These are phyloP conservation scores for Arthroderma sp. DNA, from an alignment of 2,329 filamentous ascomycete species.

Conservation along the genomic window DNA sequence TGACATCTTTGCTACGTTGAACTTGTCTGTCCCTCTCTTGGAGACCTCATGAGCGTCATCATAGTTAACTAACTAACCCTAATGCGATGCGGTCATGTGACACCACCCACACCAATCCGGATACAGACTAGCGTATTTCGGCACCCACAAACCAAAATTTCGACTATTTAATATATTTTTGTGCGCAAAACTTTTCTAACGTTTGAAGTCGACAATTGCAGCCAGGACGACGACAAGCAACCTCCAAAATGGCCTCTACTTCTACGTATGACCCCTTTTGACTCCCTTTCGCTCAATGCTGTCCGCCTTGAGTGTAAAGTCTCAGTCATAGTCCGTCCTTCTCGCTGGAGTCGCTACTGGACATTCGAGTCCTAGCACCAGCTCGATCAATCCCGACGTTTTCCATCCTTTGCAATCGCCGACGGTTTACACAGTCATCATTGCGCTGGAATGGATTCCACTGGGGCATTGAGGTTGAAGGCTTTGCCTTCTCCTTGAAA, in stretches of 20 bases:
- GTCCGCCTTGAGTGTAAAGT: conserved; percentile 35
- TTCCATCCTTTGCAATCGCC: conserved; percentile 10
- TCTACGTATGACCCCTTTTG: conserved; percentile 45
- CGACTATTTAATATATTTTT: too few species aligned
- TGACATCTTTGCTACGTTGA: conserved; percentile 24
- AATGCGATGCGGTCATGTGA: neutral
- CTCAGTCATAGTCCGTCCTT: conserved; percentile 69
- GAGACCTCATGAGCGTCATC: neutral
- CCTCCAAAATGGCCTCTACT: conserved; percentile 46
- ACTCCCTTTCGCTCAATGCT: conserved; percentile 22
- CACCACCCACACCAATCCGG: neutral
- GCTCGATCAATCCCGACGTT: conserved; percentile 59
- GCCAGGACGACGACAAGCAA: conserved; percentile 25
- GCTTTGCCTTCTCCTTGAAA: conserved; percentile 59
- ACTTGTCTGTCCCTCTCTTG: neutral
- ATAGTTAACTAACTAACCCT: neutral
- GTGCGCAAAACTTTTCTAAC: too few species aligned
- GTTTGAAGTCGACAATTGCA: conserved; percentile 2
- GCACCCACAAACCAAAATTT: conserved; percentile 1
- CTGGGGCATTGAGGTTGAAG: conserved; percentile 70
- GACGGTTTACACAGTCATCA: conserved; percentile 7
- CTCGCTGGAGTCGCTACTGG: conserved; percentile 54
- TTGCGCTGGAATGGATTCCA: conserved; percentile 21
- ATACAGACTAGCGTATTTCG: neutral
- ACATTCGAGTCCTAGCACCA: conserved; percentile 41